Evolutionary conservation across 2,329 filamentous ascomycete genomes (phyloP).

Genomic region (Alternaria sp.): DNA sequence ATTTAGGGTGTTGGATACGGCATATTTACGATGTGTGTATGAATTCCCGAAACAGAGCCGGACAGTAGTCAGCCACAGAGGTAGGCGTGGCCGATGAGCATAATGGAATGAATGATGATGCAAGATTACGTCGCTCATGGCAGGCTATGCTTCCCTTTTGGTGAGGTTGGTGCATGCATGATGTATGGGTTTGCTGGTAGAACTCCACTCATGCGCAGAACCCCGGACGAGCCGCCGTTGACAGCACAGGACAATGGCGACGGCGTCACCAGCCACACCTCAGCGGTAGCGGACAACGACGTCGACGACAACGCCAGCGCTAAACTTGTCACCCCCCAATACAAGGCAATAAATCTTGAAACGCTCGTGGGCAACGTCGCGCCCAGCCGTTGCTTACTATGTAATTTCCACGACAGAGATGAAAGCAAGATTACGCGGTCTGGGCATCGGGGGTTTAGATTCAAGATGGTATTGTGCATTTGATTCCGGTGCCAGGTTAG

Average conservation of each 20-base stretch:
- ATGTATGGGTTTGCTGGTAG: neutral
- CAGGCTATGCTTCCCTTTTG: neutral
- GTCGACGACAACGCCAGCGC: neutral
- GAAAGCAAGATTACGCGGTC: conserved; percentile 4
- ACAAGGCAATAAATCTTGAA: neutral
- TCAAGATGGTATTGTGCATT: neutral
- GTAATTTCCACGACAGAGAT: conserved; percentile 1
- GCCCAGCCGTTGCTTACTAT: neutral
- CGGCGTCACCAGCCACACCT: conserved; percentile 10
- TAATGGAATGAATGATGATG: neutral
- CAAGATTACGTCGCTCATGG: neutral
- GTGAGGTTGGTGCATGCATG: conserved; percentile 8
- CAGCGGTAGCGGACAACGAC: too few relatives aligned
- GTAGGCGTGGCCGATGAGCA: neutral
- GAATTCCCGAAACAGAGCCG: neutral
- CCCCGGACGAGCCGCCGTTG: neutral
- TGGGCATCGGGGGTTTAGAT: neutral
- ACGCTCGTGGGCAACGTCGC: neutral
- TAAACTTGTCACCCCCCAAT: neutral
- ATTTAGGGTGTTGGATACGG: conserved; percentile 17
- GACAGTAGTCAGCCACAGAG: neutral
- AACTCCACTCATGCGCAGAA: conserved; percentile 5
- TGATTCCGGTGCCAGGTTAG: conserved; percentile 5
- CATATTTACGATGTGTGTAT: conserved; percentile 6
- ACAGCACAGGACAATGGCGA: neutral